These are phyloP conservation scores for Suillus subluteus DNA, from an alignment of 768 basidiomycete species.

Conservation along the genomic window DNA sequence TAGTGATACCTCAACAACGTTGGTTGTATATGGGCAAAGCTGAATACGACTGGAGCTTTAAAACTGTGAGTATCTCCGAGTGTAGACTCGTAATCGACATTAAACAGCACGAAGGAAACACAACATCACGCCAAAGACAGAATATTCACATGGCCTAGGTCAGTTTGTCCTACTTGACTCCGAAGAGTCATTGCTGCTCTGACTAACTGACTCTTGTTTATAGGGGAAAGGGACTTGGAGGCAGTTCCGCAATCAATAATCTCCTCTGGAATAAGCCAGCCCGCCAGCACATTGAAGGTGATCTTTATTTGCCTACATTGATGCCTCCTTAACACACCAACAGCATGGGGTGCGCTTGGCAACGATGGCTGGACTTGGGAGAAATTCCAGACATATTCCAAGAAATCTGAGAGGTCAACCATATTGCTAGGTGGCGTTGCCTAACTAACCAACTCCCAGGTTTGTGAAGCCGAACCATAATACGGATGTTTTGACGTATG, in stretches of 20 bases:
- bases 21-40: background rate
- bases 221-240: background rate
- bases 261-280: background rate
- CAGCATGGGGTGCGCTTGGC: conserved; percentile 48
- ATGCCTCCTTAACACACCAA: background rate
- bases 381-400: conserved; percentile 41
- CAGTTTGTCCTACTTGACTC: background rate
- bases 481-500: background rate
- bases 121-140: conserved; percentile 2
- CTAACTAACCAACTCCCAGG: background rate
- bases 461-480: background rate
- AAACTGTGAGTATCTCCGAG: background rate
- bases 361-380: conserved; percentile 61
- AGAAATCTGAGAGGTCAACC: conserved; percentile 41
- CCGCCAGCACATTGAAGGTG: background rate
- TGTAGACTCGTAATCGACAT: background rate
- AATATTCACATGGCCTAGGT: background rate
- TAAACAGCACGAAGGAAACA: background rate
- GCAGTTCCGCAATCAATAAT: background rate
- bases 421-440: background rate
- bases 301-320: background rate
- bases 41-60: background rate
- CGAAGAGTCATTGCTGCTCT: background rate
- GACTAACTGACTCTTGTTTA: background rate
- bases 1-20: background rate